phyloP scores from a whole-genome alignment of 2,329 filamentous ascomycete species.

The Penicillium sp. region DNA sequence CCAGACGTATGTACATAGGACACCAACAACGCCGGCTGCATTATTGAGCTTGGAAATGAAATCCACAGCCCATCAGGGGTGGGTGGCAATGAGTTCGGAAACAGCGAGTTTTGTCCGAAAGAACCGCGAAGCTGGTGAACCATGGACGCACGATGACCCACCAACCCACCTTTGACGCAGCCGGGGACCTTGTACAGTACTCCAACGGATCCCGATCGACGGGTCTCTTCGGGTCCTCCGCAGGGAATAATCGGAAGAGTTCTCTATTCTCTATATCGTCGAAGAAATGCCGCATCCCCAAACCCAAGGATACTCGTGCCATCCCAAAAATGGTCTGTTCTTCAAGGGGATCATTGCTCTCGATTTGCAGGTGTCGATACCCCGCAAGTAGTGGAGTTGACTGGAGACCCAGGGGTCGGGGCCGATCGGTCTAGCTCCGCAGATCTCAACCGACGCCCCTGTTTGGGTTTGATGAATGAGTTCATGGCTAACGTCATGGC shows the following conservation, averaged over 20 bases:
- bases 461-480: neutral
- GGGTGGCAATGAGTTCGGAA: neutral
- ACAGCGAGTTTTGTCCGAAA: slow-evolving; percentile 25
- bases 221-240: neutral
- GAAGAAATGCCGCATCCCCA: neutral
- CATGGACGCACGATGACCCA: slow-evolving; percentile 6
- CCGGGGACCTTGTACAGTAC: neutral
- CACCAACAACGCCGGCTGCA: neutral
- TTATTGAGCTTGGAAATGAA: neutral
- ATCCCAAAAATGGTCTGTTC: neutral
- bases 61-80: too few species aligned
- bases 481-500: slow-evolving; percentile 9
- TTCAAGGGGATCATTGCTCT: neutral
- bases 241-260: neutral
- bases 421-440: neutral
- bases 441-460: neutral
- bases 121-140: slow-evolving; percentile 17
- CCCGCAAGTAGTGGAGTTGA: neutral
- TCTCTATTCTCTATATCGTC: neutral
- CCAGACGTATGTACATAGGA: neutral
- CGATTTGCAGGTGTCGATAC: neutral
- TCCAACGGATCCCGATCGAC: neutral
- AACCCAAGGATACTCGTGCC: neutral
- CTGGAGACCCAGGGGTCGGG: neutral
- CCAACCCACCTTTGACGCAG: slow-evolving; percentile 1